Conservation (phyloP, 805 yeast genomes). For the Saccharomycopsis fermentans region DNA sequence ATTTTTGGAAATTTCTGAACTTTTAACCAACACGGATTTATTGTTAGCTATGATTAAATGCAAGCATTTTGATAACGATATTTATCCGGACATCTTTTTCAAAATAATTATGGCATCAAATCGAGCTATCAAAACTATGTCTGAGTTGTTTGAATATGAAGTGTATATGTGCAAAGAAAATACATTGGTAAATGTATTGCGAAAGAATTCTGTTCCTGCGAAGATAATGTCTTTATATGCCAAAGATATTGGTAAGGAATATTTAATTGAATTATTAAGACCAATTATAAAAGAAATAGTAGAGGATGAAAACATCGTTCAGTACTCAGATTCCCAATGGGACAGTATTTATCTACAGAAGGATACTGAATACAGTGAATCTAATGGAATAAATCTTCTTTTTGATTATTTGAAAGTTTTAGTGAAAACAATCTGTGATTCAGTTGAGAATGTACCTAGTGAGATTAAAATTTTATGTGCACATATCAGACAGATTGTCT, state of each 20-base stretch:
- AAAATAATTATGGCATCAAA: conserved; percentile 5
- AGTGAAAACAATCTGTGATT: conserved; percentile 47
- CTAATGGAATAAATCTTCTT: conserved; percentile 33
- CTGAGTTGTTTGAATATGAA: conserved; percentile 19
- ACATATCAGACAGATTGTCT: conserved; percentile 32
- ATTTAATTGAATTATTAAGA: conserved; percentile 40
- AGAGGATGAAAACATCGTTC: conserved; percentile 47
- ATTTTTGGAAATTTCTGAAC: conserved; percentile 21
- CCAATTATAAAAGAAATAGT: conserved; percentile 49
- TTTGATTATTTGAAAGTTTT: conserved; percentile 45
- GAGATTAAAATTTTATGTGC: conserved; percentile 67
- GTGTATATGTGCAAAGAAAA: conserved; percentile 11
- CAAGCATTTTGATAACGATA: conserved; percentile 10
- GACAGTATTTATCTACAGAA: neutral
- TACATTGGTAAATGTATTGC: conserved; percentile 36
- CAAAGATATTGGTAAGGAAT: conserved; percentile 50
- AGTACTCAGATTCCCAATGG: conserved; percentile 26
- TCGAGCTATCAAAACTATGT: conserved; percentile 6
- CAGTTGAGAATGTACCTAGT: conserved; percentile 53
- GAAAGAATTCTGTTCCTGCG: conserved; percentile 78
- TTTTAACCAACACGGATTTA: conserved; percentile 33
- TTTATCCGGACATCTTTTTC: conserved; percentile 7
- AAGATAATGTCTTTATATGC: conserved; percentile 69
- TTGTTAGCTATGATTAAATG: conserved; percentile 29
- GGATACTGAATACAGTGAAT: conserved; percentile 12